Conservation (phyloP, 2,329 filamentous ascomycete species). For the Fusarium mangiferae region DNA sequence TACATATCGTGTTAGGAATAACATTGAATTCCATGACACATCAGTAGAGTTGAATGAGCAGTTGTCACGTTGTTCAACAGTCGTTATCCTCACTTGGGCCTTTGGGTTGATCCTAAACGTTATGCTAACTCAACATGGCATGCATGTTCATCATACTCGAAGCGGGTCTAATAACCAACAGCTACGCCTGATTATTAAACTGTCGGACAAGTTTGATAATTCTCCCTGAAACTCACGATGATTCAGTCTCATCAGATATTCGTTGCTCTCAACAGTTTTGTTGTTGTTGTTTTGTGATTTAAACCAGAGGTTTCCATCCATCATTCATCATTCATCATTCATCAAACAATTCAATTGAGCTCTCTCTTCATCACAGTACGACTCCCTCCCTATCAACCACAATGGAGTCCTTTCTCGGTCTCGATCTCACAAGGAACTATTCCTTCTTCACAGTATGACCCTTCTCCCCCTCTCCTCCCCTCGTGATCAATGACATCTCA, state of each 20-base stretch:
- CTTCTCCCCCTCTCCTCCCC: too few species aligned
- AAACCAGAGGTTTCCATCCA: background rate
- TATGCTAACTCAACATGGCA: conserved; percentile 29
- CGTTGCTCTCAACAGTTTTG: conserved; percentile 24
- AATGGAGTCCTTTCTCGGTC: conserved; percentile 48
- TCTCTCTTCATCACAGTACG: background rate
- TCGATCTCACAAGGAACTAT: conserved; percentile 51
- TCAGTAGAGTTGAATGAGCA: background rate
- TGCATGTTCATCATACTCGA: background rate
- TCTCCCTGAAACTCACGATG: conserved; percentile 1
- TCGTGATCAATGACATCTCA: background rate
- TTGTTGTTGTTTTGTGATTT: background rate
- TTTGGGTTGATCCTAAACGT: background rate
- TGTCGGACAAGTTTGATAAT: conserved; percentile 25
- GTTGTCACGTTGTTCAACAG: background rate
- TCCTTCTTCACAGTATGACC: conserved; percentile 47
- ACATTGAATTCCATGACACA: background rate
- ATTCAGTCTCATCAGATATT: background rate
- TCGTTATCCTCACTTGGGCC: background rate
- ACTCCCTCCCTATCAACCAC: background rate
- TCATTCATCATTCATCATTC: background rate
- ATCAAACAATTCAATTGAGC: background rate
- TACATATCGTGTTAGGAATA: background rate
- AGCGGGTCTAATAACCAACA: conserved; percentile 10
- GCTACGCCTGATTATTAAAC: conserved; percentile 31